Conservation (phyloP, 768 basidiomycete genomes). For the Asterophora parasitica region DNA sequence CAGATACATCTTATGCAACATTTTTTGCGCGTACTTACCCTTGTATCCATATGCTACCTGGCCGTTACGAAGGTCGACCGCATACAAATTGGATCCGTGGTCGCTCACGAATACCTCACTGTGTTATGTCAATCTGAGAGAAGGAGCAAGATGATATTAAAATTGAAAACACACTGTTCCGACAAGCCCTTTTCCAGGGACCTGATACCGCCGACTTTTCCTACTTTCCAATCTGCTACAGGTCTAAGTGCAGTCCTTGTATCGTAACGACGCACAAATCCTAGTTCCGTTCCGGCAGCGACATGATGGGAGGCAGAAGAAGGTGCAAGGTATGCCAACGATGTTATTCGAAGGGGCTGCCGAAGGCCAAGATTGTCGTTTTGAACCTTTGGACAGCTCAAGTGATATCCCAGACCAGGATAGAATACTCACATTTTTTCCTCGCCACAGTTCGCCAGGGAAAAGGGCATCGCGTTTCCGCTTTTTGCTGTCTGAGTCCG, state of each 20-base stretch:
- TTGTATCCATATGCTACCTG: conserved; percentile 60
- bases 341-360: conserved; percentile 72
- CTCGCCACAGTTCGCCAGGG: conserved; percentile 77
- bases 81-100: conserved; percentile 54
- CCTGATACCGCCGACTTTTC: conserved; percentile 58
- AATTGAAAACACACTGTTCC: conserved; percentile 51
- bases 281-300: conserved; percentile 68
- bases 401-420: not conserved
- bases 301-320: conserved; percentile 42
- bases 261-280: conserved; percentile 75
- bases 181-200: conserved; percentile 51
- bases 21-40: conserved; percentile 32
- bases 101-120: conserved; percentile 75
- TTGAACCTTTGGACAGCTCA: conserved; percentile 42
- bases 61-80: conserved; percentile 69
- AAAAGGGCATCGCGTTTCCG: conserved; percentile 59
- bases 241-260: conserved; percentile 65
- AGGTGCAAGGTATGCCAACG: conserved; percentile 53
- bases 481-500: conserved; percentile 37
- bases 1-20: not conserved
- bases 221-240: conserved; percentile 61
- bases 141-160: too few relatives aligned
- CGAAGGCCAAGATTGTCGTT: conserved; percentile 74
- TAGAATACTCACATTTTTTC: conserved; percentile 60
- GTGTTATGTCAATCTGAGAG: conserved; percentile 6